Conservation (phyloP, 2,329 filamentous ascomycete genomes). For the Neocatenulostroma microsporum region DNA sequence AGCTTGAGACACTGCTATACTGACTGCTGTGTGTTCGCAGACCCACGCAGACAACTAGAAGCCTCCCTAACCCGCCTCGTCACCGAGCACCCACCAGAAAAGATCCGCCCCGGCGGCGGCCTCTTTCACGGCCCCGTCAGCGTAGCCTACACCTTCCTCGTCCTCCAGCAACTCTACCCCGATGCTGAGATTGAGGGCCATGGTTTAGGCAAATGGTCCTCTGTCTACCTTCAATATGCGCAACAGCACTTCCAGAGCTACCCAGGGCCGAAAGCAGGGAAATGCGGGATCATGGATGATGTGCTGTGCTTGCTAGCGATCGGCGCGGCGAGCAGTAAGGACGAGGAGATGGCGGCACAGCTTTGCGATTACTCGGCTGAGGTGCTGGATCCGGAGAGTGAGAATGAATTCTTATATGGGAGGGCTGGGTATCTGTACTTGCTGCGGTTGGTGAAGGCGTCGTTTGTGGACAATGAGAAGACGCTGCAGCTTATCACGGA, state of each 20-base stretch:
- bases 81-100: conserved; percentile 40
- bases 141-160: conserved; percentile 44
- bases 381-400: conserved; percentile 39
- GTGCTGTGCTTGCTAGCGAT: conserved; percentile 44
- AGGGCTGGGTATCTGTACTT: conserved; percentile 62
- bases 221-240: conserved; percentile 44
- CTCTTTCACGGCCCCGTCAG: conserved; percentile 45
- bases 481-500: conserved; percentile 46
- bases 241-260: conserved; percentile 44
- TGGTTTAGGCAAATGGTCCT: conserved; percentile 42
- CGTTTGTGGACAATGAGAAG: conserved; percentile 44
- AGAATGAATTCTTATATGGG: conserved; percentile 60
- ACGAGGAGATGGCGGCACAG: conserved; percentile 42
- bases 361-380: conserved; percentile 44
- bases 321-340: conserved; percentile 43
- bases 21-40: conserved; percentile 34
- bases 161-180: conserved; percentile 43
- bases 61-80: conserved; percentile 45
- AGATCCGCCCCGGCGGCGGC: conserved; percentile 40
- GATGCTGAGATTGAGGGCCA: conserved; percentile 41
- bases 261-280: conserved; percentile 37
- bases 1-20: conserved; percentile 36
- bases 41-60: conserved; percentile 44
- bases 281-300: conserved; percentile 45
- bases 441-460: conserved; percentile 54